Conservation (phyloP, 202 grass and related monocot genomes). For the Brachypodium distachyon region DNA sequence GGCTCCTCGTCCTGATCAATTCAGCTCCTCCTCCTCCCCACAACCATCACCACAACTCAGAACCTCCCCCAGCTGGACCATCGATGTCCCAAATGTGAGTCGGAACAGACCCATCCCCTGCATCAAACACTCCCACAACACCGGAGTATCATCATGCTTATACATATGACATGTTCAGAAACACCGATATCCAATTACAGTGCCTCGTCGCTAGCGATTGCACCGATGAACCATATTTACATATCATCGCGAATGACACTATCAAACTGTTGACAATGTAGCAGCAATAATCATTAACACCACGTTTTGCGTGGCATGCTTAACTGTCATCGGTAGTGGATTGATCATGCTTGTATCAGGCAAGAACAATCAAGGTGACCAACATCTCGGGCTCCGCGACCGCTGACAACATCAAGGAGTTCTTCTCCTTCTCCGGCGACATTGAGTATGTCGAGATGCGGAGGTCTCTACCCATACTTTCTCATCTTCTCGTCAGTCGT, state of each 20-base stretch:
- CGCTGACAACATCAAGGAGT: conserved; percentile 27
- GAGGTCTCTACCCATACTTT: too few species aligned
- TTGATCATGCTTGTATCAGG: too few species aligned
- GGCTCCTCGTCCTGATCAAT: conserved; percentile 1
- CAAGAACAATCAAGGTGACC: conserved; percentile 41
- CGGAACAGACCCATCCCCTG: background rate
- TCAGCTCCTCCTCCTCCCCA: background rate
- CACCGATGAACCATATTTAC: too few species aligned
- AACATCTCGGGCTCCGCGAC: conserved; percentile 19
- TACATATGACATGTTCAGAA: too few species aligned
- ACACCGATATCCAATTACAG: too few species aligned
- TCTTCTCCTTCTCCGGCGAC: conserved; percentile 49
- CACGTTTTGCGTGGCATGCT: too few species aligned
- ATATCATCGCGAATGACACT: too few species aligned
- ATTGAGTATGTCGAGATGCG: conserved; percentile 40
- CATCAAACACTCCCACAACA: background rate
- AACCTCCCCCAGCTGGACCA: conserved; percentile 28
- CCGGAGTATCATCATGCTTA: too few species aligned
- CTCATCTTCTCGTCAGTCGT: background rate
- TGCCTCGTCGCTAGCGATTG: too few species aligned
- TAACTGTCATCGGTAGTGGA: too few species aligned
- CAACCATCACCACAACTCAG: background rate
- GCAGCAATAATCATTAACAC: too few species aligned
- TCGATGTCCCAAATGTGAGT: conserved; percentile 38
- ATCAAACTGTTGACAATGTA: too few species aligned